Percentiles rank a stretch among this genome's conserved stretches.
Conservation (phyloP, 106 monocot genomes). For the Chionographis japonica region DNA sequence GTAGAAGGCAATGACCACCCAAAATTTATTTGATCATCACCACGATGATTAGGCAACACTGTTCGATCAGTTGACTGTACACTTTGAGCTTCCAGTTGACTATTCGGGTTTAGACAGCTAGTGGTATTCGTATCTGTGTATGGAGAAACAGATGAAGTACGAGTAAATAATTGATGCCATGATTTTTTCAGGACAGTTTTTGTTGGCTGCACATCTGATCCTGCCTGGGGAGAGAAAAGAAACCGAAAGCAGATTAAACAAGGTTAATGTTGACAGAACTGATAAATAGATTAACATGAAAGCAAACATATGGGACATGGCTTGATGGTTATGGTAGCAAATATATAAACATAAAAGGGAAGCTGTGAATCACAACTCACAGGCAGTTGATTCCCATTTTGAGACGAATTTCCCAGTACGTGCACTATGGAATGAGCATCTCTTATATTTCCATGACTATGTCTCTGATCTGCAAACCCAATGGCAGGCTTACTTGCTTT, state of each 20-base stretch:
- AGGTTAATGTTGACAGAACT: not conserved
- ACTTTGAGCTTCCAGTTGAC: constrained; percentile 22
- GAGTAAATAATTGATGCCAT: constrained; percentile 89
- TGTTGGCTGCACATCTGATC: constrained; percentile 27
- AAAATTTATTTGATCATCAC: constrained; percentile 28
- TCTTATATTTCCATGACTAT: constrained; percentile 24
- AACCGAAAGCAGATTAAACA: not conserved
- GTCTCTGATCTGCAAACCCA: constrained; percentile 22
- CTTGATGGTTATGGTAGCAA: not conserved
- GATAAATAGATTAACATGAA: not conserved
- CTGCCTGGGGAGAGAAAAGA: constrained; percentile 26
- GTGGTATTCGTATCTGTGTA: constrained; percentile 28
- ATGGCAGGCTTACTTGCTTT: constrained; percentile 38
- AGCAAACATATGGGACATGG: not conserved
- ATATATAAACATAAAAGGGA: constrained; percentile 1
- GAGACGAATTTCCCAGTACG: constrained; percentile 24
- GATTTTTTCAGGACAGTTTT: constrained; percentile 50
- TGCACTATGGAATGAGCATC: constrained; percentile 26
- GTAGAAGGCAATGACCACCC: constrained; percentile 17
- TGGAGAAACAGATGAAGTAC: constrained; percentile 62
- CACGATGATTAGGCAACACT: constrained; percentile 14
- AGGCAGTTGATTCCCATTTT: constrained; percentile 29
- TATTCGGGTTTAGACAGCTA: constrained; percentile 12
- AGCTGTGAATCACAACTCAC: constrained; percentile 46
- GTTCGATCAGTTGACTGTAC: constrained; percentile 25